Evolutionary conservation across 148 eudicot species (phyloP).

Genomic region (Cornus controversa): DNA sequence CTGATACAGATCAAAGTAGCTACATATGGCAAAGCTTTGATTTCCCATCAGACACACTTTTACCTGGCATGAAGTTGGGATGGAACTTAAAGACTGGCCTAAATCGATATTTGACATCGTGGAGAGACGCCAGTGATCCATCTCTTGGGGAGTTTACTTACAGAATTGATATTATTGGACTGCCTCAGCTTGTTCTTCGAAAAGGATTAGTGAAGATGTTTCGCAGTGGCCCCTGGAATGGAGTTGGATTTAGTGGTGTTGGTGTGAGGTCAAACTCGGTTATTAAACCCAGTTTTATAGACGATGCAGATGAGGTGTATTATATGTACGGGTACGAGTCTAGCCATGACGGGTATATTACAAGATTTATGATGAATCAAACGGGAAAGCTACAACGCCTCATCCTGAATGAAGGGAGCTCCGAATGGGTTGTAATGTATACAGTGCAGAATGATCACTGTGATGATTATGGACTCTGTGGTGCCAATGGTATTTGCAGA

Average conservation of each 20-base stretch:
- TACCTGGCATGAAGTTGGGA: too few relatives aligned
- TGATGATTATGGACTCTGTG: constrained; percentile 23
- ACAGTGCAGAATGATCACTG: constrained; percentile 5
- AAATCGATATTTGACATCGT: constrained; percentile 21
- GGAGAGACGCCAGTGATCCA: constrained; percentile 25
- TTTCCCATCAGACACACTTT: too few relatives aligned
- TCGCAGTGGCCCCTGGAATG: constrained; percentile 28
- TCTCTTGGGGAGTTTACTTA: constrained; percentile 18
- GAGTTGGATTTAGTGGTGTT: constrained; percentile 10
- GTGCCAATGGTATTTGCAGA: constrained; percentile 18
- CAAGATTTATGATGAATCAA: constrained; percentile 7
- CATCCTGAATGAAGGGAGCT: neutral
- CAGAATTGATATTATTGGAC: constrained; percentile 15
- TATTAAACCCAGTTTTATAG: neutral
- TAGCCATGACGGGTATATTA: neutral
- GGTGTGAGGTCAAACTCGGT: neutral
- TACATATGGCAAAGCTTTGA: too few relatives aligned
- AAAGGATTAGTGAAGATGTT: neutral
- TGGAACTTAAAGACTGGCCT: too few relatives aligned
- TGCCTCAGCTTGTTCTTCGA: constrained; percentile 13
- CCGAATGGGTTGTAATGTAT: constrained; percentile 9
- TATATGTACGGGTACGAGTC: neutral
- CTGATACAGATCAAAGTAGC: too few relatives aligned
- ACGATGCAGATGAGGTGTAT: neutral
- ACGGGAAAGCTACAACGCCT: constrained; percentile 4